Base-by-base conservation (phyloP, 1,284 basidiomycete genomes). In the Xerocomus nothofagi region DNA sequence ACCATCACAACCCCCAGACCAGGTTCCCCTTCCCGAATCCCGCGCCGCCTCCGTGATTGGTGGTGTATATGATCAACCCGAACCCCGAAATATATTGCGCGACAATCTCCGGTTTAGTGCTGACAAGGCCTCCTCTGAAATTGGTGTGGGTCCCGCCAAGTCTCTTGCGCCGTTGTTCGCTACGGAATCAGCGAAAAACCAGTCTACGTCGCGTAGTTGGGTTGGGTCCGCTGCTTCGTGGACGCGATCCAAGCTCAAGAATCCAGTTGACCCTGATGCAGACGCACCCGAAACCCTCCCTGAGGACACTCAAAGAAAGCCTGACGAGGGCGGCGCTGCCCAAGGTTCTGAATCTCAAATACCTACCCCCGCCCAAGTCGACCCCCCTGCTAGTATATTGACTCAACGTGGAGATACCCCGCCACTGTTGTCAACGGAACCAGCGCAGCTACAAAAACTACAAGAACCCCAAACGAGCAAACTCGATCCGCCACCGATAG, bases 21-120 rank as follows among this genome's bases (percentile, higher is more conserved):
- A 52, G 39, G 46, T 70, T 2, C 55, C 64, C 17, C 61, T 70
- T 15, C 66, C 64, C 18, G 44, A 55, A 33, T 67, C 66, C n/a
- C 66, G 65, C 3, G 62, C 66, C 1, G 61, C 54, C 12, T 67
- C 65, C 5, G 66, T 57, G 37, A 56, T 66, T 11, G 66, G 65
- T n/a, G 55, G 60, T 21, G 48, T 56, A 12, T 56, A 38, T n/a
- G 66, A 67, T 26, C 59, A 64, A 33, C 55, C 61, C 7, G 39
- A 52, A 27, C 53, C 61, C 10, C 57, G 61, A 27, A 48, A 44
- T 40, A 27, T 42, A 17, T 39, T 50, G 39, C 51, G 49, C 20
- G 53, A 45, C 39, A 47, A 7, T 21, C 34, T 56, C 21, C 50
- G 51, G 29, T 44, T 49, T 26, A 62, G 39, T 6, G 18, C 38